Conservation (phyloP, 345 rosid genomes). For the Eucalyptus dawsonii region DNA sequence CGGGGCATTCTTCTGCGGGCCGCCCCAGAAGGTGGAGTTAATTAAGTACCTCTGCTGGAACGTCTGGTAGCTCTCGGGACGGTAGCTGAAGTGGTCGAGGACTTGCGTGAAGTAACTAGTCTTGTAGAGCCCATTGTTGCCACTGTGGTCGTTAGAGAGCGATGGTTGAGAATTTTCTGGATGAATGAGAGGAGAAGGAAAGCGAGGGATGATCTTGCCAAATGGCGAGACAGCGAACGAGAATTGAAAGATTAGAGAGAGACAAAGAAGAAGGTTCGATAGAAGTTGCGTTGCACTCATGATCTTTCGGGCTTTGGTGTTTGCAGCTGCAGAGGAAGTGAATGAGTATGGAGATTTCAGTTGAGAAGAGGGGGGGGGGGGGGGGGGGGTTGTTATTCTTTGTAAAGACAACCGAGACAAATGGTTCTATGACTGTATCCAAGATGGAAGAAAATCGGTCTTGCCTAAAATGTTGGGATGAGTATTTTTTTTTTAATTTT, state of each 20-base stretch:
- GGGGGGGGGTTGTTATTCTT: background rate
- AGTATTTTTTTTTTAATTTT: too few species aligned
- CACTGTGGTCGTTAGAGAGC: background rate
- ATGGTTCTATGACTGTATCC: background rate
- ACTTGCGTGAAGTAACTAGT: conserved; percentile 36
- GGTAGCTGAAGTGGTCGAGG: conserved; percentile 54
- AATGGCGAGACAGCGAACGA: background rate
- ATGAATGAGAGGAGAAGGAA: background rate
- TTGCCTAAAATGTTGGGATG: background rate
- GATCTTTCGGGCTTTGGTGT: background rate
- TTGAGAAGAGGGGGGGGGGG: background rate
- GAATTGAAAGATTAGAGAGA: background rate
- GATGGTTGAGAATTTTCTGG: background rate
- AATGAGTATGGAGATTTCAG: background rate
- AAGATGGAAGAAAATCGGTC: background rate
- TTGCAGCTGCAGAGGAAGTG: background rate
- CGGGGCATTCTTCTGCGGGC: conserved; percentile 21
- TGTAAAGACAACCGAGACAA: background rate
- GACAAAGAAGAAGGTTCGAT: background rate
- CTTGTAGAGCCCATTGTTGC: conserved; percentile 3
- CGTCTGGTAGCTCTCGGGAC: conserved; percentile 29
- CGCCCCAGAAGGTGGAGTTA: conserved; percentile 30
- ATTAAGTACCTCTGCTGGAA: conserved; percentile 65
- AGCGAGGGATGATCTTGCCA: background rate
- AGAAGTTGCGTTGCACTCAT: background rate